These are phyloP conservation scores for Moesziomyces sp. DNA, from an alignment of 1,284 basidiomycete genomes.

Conservation along the genomic window DNA sequence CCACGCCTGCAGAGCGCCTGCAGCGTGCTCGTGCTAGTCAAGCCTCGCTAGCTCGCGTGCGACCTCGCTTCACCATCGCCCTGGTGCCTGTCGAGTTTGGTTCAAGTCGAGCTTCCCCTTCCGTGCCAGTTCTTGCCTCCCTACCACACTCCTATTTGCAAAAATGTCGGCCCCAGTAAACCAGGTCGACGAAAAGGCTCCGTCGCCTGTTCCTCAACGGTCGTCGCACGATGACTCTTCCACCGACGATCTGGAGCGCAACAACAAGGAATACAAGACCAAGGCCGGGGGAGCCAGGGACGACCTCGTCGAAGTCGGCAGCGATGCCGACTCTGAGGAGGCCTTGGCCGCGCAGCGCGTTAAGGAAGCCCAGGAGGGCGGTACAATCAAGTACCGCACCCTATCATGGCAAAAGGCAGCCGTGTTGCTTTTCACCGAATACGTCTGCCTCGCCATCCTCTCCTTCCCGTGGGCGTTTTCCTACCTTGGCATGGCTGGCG, in stretches of 20 bases:
- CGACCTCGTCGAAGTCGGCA: conserved; percentile 22
- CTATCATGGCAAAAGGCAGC: conserved; percentile 60
- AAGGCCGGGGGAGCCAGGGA: conserved; percentile 15
- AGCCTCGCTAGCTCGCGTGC: background rate
- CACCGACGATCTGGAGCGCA: conserved; percentile 36
- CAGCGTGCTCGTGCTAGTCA: background rate
- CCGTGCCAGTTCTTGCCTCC: background rate
- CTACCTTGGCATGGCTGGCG: conserved; percentile 61
- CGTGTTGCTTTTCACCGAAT: conserved; percentile 56
- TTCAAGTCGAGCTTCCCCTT: background rate
- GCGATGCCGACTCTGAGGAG: conserved; percentile 34
- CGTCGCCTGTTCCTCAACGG: conserved; percentile 2
- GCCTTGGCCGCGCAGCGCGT: conserved; percentile 14
- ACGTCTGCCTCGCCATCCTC: conserved; percentile 62
- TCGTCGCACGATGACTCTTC: conserved; percentile 23
- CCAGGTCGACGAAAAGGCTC: conserved; percentile 24
- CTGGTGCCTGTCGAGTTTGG: background rate
- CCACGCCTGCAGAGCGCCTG: background rate
- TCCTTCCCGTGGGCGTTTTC: conserved; percentile 57
- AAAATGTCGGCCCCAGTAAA: conserved; percentile 27
- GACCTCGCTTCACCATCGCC: background rate
- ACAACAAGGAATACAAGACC: conserved; percentile 12
- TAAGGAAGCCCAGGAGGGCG: conserved; percentile 48
- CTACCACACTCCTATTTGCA: background rate
- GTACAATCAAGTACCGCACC: conserved; percentile 50